Evolutionary conservation across 495 filamentous ascomycete genomes (phyloP).

Genomic region (Daldinia grandis): DNA sequence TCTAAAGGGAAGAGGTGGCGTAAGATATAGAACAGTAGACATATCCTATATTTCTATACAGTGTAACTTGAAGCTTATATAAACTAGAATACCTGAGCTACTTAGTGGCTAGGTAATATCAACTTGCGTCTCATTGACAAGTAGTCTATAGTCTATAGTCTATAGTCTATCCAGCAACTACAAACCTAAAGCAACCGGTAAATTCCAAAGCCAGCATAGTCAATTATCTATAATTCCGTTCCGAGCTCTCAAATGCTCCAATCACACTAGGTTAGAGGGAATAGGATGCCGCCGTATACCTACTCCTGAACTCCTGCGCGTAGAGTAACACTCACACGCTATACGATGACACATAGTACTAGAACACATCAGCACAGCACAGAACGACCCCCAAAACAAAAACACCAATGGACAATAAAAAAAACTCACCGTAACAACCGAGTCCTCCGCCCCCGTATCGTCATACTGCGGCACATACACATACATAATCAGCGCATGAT

Average conservation of each 20-base stretch:
- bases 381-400: not conserved
- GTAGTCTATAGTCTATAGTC: not conserved
- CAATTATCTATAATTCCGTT: not conserved
- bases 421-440: conserved; percentile 77
- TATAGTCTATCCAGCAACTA: not conserved
- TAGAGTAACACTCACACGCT: conserved; percentile 23
- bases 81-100: not conserved
- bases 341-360: conserved; percentile 50
- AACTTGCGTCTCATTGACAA: not conserved
- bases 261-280: not conserved
- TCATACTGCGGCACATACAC: conserved; percentile 83
- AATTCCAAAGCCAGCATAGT: not conserved
- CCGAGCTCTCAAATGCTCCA: not conserved
- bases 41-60: too few species aligned
- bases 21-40: too few species aligned
- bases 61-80: too few species aligned
- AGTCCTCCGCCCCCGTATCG: conserved; percentile 70
- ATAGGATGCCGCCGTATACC: not conserved
- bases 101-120: not conserved
- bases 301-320: not conserved
- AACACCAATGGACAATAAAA: not conserved
- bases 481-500: conserved; percentile 90
- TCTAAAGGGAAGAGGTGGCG: too few species aligned
- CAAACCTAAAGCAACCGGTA: not conserved
- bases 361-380: conserved; percentile 7